Evolutionary conservation across 2,329 filamentous ascomycete species (phyloP).

Genomic region (Colletotrichum chlorophyti): DNA sequence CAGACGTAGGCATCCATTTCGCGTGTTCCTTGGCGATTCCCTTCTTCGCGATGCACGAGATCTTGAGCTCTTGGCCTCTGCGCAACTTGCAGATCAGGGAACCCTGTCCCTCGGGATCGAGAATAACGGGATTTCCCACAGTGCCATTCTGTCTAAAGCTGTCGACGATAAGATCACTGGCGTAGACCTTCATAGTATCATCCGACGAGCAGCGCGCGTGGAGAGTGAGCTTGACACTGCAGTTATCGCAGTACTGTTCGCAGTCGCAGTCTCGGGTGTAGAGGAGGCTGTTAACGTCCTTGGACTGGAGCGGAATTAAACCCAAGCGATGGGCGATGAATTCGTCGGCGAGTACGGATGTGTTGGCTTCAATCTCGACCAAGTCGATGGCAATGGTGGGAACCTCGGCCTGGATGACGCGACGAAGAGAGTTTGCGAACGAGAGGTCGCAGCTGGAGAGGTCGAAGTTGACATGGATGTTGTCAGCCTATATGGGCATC

Average conservation of each 20-base stretch:
- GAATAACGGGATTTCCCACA: slow-evolving; percentile 83
- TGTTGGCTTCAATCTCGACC: slow-evolving; percentile 91
- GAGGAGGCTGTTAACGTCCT: slow-evolving; percentile 80
- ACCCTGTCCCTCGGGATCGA: slow-evolving; percentile 81
- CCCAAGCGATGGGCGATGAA: slow-evolving; percentile 93
- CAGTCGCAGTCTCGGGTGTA: slow-evolving; percentile 97
- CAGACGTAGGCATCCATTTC: slow-evolving; percentile 94
- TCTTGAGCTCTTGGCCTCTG: slow-evolving; percentile 86
- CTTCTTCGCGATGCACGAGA: slow-evolving; percentile 95
- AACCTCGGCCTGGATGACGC: slow-evolving; percentile 91
- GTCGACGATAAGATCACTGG: slow-evolving; percentile 81
- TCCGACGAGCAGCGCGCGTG: slow-evolving; percentile 86
- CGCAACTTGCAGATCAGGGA: slow-evolving; percentile 90
- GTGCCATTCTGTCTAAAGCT: slow-evolving; percentile 73
- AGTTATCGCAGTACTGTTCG: slow-evolving; percentile 92
- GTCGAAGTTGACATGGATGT: slow-evolving; percentile 87
- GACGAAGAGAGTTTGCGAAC: slow-evolving; percentile 91
- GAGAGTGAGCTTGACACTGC: slow-evolving; percentile 83
- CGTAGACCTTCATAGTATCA: slow-evolving; percentile 92
- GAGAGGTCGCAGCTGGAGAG: slow-evolving; percentile 87
- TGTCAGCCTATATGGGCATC: slow-evolving; percentile 68
- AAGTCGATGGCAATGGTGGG: slow-evolving; percentile 94
- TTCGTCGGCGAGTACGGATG: slow-evolving; percentile 94
- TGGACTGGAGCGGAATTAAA: slow-evolving; percentile 85
- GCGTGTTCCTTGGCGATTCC: slow-evolving; percentile 98